Evolutionary conservation across 352 stramenopile genomes (phyloP).

Genomic region (Phytophthora ohioensis): DNA sequence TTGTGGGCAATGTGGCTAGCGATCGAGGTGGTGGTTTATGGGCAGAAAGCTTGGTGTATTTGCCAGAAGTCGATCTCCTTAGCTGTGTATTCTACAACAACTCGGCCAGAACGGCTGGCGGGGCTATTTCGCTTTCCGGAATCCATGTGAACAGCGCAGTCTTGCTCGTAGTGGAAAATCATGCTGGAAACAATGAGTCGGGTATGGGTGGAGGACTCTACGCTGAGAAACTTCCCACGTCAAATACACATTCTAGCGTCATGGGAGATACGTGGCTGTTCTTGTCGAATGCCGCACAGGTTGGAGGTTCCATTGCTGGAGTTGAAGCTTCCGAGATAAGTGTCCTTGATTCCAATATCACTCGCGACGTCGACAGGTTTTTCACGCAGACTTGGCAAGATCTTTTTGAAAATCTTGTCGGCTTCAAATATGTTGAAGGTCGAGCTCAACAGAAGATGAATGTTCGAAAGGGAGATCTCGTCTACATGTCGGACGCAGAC

Average conservation of each 20-base stretch:
- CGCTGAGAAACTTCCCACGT: background rate
- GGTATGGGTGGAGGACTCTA: conserved; percentile 46
- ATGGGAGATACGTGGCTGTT: conserved; percentile 42
- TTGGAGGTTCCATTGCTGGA: conserved; percentile 42
- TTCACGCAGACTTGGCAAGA: conserved; percentile 27
- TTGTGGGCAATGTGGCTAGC: conserved; percentile 40
- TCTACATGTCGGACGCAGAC: conserved; percentile 43
- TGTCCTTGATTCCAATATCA: conserved; percentile 29
- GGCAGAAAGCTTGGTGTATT: conserved; percentile 7
- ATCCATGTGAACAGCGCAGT: conserved; percentile 15
- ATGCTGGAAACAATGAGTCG: conserved; percentile 19
- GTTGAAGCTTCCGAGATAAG: conserved; percentile 24
- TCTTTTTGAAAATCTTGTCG: conserved; percentile 32
- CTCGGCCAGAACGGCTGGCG: conserved; percentile 33
- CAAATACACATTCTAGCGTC: background rate
- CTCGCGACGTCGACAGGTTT: conserved; percentile 27
- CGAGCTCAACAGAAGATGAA: conserved; percentile 13
- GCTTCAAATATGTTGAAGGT: conserved; percentile 25
- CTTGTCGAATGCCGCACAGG: conserved; percentile 41
- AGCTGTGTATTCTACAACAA: conserved; percentile 62
- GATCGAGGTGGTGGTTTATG: conserved; percentile 40
- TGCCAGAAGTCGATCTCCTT: background rate
- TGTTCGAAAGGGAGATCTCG: conserved; percentile 39
- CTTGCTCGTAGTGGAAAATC: conserved; percentile 48
- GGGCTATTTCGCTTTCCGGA: conserved; percentile 34